phyloP scores from a whole-genome alignment of 2,329 filamentous ascomycete genomes.

The Colletotrichum sp. region DNA sequence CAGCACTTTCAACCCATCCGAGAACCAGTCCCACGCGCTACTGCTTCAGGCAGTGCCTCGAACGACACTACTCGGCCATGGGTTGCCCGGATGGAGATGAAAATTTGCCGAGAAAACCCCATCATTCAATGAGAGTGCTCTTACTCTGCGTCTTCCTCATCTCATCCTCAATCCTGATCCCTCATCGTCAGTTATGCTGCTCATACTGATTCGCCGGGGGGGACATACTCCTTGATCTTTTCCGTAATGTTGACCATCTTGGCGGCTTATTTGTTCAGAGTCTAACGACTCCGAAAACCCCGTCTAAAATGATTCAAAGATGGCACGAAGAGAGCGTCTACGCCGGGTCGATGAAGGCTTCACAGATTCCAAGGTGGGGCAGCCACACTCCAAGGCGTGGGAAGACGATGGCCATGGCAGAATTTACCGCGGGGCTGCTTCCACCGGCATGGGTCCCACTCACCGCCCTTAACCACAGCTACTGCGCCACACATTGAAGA shows the following conservation, averaged over 20 bases:
- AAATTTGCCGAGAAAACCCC: background rate
- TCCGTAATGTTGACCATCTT: conserved; percentile 99
- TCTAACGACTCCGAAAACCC: background rate
- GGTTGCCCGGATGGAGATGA: background rate
- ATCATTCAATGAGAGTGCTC: conserved; percentile 26
- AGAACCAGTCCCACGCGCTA: background rate
- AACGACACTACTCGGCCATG: background rate
- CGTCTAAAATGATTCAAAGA: background rate
- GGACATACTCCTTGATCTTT: conserved; percentile 95
- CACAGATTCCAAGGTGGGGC: conserved; percentile 20
- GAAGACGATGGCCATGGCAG: conserved; percentile 8
- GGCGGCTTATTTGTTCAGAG: conserved; percentile 26
- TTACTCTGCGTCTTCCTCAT: conserved; percentile 98
- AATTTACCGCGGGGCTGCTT: conserved; percentile 23
- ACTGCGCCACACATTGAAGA: conserved; percentile 14
- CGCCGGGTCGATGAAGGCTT: conserved; percentile 9
- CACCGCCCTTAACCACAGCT: background rate
- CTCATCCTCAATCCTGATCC: conserved; percentile 95
- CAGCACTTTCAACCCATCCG: background rate
- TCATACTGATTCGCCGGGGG: background rate
- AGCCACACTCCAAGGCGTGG: background rate
- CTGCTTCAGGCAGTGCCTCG: background rate
- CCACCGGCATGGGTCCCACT: background rate
- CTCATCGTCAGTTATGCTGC: conserved; percentile 24
- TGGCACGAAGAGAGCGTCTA: background rate